phyloP scores from a whole-genome alignment of 768 basidiomycete genomes.

The Lyophyllum decastes region DNA sequence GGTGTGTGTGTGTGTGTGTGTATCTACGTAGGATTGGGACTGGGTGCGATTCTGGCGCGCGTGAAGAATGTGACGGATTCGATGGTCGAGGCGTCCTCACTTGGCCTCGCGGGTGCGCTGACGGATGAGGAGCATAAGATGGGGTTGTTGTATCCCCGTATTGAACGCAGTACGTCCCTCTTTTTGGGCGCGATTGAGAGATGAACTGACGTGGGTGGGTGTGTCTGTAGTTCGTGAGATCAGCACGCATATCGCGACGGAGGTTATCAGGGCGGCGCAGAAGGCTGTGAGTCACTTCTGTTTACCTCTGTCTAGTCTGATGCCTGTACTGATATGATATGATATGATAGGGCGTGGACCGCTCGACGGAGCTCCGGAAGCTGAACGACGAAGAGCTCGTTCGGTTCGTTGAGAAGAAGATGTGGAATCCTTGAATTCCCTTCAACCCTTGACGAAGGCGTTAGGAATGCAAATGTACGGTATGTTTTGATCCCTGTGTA shows the following conservation, averaged over 20 bases:
- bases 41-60: constrained; percentile 73
- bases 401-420: constrained; percentile 57
- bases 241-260: constrained; percentile 68
- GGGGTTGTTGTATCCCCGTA: constrained; percentile 80
- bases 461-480: too few species aligned
- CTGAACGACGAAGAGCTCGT: constrained; percentile 59
- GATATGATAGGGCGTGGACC: constrained; percentile 52
- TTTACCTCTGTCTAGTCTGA: not conserved
- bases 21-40: constrained; percentile 78
- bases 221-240: constrained; percentile 69
- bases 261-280: constrained; percentile 82
- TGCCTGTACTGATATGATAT: not conserved
- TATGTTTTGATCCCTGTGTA: not conserved
- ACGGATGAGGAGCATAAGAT: constrained; percentile 64
- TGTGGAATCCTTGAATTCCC: constrained; percentile 64
- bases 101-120: constrained; percentile 76
- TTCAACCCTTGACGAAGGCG: too few species aligned
- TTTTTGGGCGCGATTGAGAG: not conserved
- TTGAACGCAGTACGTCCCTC: constrained; percentile 60
- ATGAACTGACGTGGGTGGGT: not conserved
- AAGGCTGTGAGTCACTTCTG: constrained; percentile 52
- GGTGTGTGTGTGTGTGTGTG: too few species aligned
- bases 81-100: constrained; percentile 88
- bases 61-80: constrained; percentile 73
- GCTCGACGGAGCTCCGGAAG: constrained; percentile 49